Conservation (phyloP, 495 filamentous ascomycete genomes). For the Daldinia decipiens region DNA sequence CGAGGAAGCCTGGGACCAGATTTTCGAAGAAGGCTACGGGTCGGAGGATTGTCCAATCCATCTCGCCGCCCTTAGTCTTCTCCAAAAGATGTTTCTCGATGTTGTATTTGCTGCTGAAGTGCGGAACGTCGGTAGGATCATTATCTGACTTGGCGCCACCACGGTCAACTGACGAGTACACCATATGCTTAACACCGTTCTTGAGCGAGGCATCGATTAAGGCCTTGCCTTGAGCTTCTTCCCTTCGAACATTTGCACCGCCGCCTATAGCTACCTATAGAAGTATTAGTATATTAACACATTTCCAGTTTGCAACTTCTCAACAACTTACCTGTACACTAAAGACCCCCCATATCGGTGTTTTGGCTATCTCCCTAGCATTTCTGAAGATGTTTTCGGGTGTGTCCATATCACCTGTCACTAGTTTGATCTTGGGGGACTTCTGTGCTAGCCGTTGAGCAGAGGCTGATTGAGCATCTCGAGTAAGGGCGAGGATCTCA, state of each 20-base stretch:
- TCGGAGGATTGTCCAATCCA: constrained; percentile 64
- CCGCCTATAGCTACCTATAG: constrained; percentile 44
- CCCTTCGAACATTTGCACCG: constrained; percentile 50
- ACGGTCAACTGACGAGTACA: constrained; percentile 72
- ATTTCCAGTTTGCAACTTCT: constrained; percentile 22
- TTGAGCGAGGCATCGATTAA: constrained; percentile 65
- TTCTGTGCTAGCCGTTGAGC: constrained; percentile 60
- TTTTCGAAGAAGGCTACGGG: constrained; percentile 70
- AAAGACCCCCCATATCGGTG: constrained; percentile 61
- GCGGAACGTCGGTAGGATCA: constrained; percentile 66
- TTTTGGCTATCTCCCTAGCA: constrained; percentile 51
- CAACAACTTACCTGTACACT: constrained; percentile 55
- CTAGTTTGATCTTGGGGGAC: constrained; percentile 61
- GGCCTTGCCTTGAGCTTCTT: constrained; percentile 66
- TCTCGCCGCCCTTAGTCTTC: constrained; percentile 50
- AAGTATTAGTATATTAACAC: constrained; percentile 34
- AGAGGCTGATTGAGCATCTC: constrained; percentile 60
- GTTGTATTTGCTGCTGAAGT: constrained; percentile 69
- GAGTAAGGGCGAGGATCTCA: constrained; percentile 71
- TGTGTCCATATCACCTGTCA: constrained; percentile 64
- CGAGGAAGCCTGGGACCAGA: constrained; percentile 60
- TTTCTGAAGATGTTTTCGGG: constrained; percentile 58
- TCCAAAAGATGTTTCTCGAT: constrained; percentile 67
- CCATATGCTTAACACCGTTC: constrained; percentile 65
- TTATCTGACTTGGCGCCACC: constrained; percentile 61